Evolutionary conservation across 2,329 filamentous ascomycete species (phyloP).

Genomic region (Dothistroma pini): DNA sequence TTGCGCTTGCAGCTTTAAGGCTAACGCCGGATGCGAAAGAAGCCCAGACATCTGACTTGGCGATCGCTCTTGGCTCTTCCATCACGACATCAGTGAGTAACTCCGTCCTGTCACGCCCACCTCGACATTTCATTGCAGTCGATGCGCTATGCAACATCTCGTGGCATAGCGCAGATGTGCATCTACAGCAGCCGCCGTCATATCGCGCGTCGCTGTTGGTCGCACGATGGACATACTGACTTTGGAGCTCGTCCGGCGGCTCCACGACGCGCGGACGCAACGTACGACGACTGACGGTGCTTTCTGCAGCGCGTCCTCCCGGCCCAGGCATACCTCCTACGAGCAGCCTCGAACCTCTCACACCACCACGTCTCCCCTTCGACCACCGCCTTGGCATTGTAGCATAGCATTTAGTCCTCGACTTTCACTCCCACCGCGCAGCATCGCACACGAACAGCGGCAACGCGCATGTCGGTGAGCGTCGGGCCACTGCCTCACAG

Average conservation of each 20-base stretch:
- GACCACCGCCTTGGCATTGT: slow-evolving; percentile 1
- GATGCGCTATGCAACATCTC: neutral
- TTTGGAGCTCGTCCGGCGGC: neutral
- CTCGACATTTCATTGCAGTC: neutral
- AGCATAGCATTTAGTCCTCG: neutral
- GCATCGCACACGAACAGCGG: neutral
- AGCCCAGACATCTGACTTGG: too few relatives aligned
- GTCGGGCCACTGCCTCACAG: neutral
- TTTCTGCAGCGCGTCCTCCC: neutral
- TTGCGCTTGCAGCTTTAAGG: neutral
- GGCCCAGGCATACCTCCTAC: neutral
- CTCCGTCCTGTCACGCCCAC: neutral
- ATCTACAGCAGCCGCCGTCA: neutral
- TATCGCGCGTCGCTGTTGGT: neutral
- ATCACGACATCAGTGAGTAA: neutral
- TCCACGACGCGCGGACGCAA: neutral
- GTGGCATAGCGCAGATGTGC: neutral
- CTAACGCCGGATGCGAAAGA: neutral
- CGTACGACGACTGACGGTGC: neutral
- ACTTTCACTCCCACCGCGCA: neutral
- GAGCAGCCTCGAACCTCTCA: neutral
- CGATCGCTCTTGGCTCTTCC: neutral
- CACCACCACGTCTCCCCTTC: neutral
- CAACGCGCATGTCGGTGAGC: slow-evolving; percentile 7
- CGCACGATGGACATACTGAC: neutral